phyloP scores from a whole-genome alignment of 2,329 filamentous ascomycete genomes.

The Alternaria sp. region DNA sequence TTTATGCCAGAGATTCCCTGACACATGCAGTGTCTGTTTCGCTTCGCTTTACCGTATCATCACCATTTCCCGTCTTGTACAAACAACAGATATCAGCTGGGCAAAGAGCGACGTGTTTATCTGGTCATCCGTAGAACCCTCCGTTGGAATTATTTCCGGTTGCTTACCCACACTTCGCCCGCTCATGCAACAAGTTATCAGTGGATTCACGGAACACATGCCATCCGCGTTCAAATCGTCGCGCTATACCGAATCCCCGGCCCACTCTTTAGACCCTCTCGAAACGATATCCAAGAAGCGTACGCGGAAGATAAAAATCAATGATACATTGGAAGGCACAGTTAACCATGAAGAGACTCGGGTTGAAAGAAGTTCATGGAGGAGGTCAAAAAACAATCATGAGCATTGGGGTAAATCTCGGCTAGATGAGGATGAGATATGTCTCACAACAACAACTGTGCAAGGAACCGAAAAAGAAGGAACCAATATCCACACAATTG shows the following conservation, averaged over 20 bases:
- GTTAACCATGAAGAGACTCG: conserved; percentile 7
- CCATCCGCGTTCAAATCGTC: conserved; percentile 24
- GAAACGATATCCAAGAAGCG: conserved; percentile 38
- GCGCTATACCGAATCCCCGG: conserved; percentile 10
- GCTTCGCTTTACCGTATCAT: conserved; percentile 42
- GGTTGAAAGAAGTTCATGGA: conserved; percentile 8
- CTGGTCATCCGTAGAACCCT: conserved; percentile 39
- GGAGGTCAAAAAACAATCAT: conserved; percentile 2
- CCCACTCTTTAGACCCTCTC: conserved; percentile 22
- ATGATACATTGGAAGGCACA: conserved; percentile 26
- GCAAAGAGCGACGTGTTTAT: conserved; percentile 43
- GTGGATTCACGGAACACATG: conserved; percentile 21
- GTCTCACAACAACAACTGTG: conserved; percentile 29
- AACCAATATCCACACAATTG: background rate
- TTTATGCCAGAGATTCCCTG: background rate
- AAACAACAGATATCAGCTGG: conserved; percentile 36
- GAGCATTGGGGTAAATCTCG: conserved; percentile 27
- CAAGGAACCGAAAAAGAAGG: conserved; percentile 11
- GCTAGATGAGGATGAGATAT: conserved; percentile 36
- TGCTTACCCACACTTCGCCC: conserved; percentile 38
- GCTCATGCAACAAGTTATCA: conserved; percentile 25
- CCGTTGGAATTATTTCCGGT: conserved; percentile 39
- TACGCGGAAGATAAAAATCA: conserved; percentile 29
- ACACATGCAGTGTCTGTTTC: conserved; percentile 24
- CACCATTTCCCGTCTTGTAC: conserved; percentile 31